Conservation (phyloP, 495 filamentous ascomycete genomes). For the Hypoxylon crocopeplum region DNA sequence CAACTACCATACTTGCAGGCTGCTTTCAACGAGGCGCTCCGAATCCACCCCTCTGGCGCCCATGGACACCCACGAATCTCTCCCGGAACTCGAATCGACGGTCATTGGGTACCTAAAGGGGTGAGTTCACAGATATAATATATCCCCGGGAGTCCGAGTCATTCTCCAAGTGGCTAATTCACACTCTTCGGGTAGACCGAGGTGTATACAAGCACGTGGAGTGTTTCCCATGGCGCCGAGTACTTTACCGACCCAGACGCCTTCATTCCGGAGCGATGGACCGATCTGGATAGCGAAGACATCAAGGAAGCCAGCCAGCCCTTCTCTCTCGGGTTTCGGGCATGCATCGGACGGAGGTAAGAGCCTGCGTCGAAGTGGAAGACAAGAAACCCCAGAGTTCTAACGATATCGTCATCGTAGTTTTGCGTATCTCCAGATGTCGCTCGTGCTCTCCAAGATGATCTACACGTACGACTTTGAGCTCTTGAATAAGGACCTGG, state of each 20-base stretch:
- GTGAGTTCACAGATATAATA: constrained; percentile 37
- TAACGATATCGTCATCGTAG: constrained; percentile 4
- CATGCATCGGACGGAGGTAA: constrained; percentile 38
- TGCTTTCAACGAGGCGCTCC: constrained; percentile 53
- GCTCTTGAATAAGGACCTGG: constrained; percentile 40
- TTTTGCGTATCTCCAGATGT: constrained; percentile 46
- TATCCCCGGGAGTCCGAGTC: not conserved
- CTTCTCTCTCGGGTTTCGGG: constrained; percentile 36
- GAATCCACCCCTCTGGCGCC: constrained; percentile 41
- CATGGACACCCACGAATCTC: constrained; percentile 40
- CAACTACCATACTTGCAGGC: constrained; percentile 49
- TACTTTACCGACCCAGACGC: constrained; percentile 41
- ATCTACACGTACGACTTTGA: constrained; percentile 46
- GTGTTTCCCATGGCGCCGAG: constrained; percentile 38
- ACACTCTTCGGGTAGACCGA: constrained; percentile 40
- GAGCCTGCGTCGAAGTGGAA: no score
- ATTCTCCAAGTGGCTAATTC: not conserved
- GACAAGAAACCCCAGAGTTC: not conserved
- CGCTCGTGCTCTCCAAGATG: constrained; percentile 42
- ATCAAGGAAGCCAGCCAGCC: constrained; percentile 44
- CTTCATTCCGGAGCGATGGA: constrained; percentile 47
- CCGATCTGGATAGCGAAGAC: constrained; percentile 41
- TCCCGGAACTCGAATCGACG: constrained; percentile 42
- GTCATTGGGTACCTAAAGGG: constrained; percentile 38
- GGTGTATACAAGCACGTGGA: constrained; percentile 46